Conservation (phyloP, 345 rosid species). For the Eucalyptus curtisii region DNA sequence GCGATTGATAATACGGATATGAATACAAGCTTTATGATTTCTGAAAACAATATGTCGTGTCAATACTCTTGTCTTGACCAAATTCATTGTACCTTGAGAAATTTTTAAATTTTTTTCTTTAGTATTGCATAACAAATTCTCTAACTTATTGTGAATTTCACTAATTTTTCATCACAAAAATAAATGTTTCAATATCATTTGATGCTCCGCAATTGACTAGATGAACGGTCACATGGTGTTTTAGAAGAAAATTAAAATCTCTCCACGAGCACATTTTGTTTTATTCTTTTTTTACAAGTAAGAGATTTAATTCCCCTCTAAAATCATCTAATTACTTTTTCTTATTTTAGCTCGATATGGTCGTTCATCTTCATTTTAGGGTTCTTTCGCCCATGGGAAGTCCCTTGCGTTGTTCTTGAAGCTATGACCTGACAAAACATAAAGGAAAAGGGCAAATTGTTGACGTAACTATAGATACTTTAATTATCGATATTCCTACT, state of each 20-base stretch:
- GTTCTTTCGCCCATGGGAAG: background rate
- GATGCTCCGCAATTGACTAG: fast-evolving
- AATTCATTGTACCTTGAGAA: fast-evolving
- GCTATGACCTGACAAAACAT: background rate
- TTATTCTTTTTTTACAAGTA: fast-evolving
- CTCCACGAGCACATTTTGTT: background rate
- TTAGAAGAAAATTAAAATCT: background rate
- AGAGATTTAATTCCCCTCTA: background rate
- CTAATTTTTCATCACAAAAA: background rate
- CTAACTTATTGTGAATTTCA: background rate
- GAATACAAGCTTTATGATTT: fast-evolving
- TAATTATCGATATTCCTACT: background rate
- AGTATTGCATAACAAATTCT: background rate
- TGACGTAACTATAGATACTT: background rate
- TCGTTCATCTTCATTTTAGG: background rate
- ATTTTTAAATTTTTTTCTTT: background rate
- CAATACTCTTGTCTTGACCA: background rate
- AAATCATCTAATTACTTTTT: background rate
- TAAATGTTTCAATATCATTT: fast-evolving
- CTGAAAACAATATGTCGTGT: fast-evolving
- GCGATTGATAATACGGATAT: fast-evolving
- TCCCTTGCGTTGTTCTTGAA: background rate
- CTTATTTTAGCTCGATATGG: background rate
- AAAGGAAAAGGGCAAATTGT: background rate
- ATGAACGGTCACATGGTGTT: fast-evolving